Evolutionary conservation across 352 stramenopile genomes (phyloP).

Genomic region (Globisporangium irregulare): DNA sequence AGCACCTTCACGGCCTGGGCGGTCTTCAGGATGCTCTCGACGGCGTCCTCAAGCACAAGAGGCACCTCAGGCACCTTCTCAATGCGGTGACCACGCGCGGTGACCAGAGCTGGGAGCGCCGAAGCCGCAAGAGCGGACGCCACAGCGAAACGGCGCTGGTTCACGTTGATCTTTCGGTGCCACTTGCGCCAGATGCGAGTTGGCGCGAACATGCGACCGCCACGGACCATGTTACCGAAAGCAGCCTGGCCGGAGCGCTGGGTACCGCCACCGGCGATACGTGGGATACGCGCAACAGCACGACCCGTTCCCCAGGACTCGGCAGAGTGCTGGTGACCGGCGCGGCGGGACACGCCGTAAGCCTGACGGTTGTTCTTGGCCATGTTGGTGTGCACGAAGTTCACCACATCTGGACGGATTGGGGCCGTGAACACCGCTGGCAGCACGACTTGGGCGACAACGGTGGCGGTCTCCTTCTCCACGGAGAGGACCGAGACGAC

Average conservation of each 20-base stretch:
- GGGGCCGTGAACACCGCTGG: constrained; percentile 96
- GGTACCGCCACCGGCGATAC: constrained; percentile 98
- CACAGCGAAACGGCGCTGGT: constrained; percentile 97
- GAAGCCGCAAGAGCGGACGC: constrained; percentile 97
- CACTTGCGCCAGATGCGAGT: constrained; percentile 99
- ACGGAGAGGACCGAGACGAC: constrained; percentile 95
- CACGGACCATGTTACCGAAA: constrained; percentile 99
- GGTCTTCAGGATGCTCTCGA: constrained; percentile 95
- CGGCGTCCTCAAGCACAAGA: constrained; percentile 93
- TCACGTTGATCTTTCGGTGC: constrained; percentile 98
- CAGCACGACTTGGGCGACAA: constrained; percentile 89
- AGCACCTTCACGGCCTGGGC: constrained; percentile 94
- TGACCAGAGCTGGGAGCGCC: constrained; percentile 96
- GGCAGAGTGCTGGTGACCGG: constrained; percentile 96
- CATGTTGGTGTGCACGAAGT: constrained; percentile 99
- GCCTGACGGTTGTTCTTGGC: constrained; percentile 99
- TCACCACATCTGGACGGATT: constrained; percentile 98
- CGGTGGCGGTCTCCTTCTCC: constrained; percentile 73
- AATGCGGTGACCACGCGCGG: constrained; percentile 97
- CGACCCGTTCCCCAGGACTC: constrained; percentile 99
- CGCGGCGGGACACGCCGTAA: constrained; percentile 95
- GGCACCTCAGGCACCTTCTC: constrained; percentile 97
- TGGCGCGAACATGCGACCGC: constrained; percentile 98
- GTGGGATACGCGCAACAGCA: constrained; percentile 99
- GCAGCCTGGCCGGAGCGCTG: constrained; percentile 97